Percentiles rank a stretch among this genome's conserved stretches.
Evolutionary conservation across 2,329 filamentous ascomycete species (phyloP).

Genomic region (Aspergillus sp.): DNA sequence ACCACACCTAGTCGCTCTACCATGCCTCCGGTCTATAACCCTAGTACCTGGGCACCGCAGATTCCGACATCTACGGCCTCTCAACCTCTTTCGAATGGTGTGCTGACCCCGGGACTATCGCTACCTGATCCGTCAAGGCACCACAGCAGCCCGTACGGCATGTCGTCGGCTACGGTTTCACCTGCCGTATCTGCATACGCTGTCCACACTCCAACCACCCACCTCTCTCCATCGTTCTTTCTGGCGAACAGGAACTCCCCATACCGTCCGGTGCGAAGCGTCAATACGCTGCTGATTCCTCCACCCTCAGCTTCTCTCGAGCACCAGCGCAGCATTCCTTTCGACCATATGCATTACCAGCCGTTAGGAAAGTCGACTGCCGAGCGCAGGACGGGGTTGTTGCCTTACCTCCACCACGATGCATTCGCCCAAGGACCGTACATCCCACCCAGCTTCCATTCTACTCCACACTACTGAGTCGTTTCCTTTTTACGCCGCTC

Average conservation of each 20-base stretch:
- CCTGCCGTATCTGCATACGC: constrained; percentile 69
- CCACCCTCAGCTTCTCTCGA: constrained; percentile 78
- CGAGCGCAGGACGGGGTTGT: constrained; percentile 64
- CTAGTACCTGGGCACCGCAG: constrained; percentile 52
- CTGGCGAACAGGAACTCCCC: constrained; percentile 86
- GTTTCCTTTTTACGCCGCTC: constrained; percentile 18
- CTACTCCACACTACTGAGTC: constrained; percentile 29
- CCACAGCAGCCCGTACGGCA: constrained; percentile 50
- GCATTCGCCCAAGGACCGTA: constrained; percentile 39
- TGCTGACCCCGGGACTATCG: constrained; percentile 30
- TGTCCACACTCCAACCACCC: constrained; percentile 61
- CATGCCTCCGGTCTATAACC: constrained; percentile 71
- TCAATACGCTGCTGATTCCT: constrained; percentile 88
- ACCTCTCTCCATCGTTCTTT: constrained; percentile 84
- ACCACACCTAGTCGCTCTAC: constrained; percentile 62
- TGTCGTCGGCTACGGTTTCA: constrained; percentile 59
- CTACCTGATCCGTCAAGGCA: constrained; percentile 44
- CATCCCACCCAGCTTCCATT: constrained; percentile 30
- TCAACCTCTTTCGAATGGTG: constrained; percentile 28
- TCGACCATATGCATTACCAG: constrained; percentile 80
- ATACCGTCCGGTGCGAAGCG: constrained; percentile 84
- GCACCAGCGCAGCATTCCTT: constrained; percentile 64
- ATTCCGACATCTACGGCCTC: constrained; percentile 35
- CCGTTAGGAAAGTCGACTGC: constrained; percentile 69
- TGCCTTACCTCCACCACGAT: constrained; percentile 57